A percentile compares a stretch with the other conserved stretches of the same genome.
phyloP scores from a whole-genome alignment of 495 filamentous ascomycete genomes.

The Hypomontagnella monticulosa region DNA sequence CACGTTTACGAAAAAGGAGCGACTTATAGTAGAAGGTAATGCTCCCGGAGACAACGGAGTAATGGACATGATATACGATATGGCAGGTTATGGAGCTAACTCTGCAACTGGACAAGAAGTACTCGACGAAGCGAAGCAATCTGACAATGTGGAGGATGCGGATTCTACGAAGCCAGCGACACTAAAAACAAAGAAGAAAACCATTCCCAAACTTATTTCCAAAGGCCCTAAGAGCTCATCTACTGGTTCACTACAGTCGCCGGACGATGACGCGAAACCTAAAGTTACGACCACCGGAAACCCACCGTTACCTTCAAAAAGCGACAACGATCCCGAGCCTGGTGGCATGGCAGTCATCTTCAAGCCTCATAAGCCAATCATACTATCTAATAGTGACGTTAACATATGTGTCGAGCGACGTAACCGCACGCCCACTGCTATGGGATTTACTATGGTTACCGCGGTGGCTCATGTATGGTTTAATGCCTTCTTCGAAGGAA shows the following conservation, averaged over 20 bases:
- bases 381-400: constrained; percentile 81
- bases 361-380: constrained; percentile 67
- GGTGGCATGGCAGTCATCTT: constrained; percentile 78
- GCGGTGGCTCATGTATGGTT: constrained; percentile 96
- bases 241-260: constrained; percentile 14
- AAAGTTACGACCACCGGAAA: constrained; percentile 1
- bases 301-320: constrained; percentile 17
- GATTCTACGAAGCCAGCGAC: constrained; percentile 22
- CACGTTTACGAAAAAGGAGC: constrained; percentile 77
- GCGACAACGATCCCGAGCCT: constrained; percentile 49
- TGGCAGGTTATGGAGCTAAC: constrained; percentile 55
- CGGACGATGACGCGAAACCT: constrained; percentile 1
- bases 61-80: constrained; percentile 62
- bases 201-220: constrained; percentile 32
- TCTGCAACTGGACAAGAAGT: constrained; percentile 32
- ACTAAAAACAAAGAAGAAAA: constrained; percentile 31
- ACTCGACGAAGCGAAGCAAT: constrained; percentile 40
- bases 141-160: constrained; percentile 37
- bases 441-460: constrained; percentile 88
- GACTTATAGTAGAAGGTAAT: constrained; percentile 72
- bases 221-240: constrained; percentile 10
- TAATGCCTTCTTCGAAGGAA: constrained; percentile 91
- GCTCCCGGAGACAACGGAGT: constrained; percentile 58
- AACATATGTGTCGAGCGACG: constrained; percentile 86
- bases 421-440: constrained; percentile 74